Base-by-base conservation (phyloP, 2,329 filamentous ascomycete species). In the Neonectria punicea region DNA sequence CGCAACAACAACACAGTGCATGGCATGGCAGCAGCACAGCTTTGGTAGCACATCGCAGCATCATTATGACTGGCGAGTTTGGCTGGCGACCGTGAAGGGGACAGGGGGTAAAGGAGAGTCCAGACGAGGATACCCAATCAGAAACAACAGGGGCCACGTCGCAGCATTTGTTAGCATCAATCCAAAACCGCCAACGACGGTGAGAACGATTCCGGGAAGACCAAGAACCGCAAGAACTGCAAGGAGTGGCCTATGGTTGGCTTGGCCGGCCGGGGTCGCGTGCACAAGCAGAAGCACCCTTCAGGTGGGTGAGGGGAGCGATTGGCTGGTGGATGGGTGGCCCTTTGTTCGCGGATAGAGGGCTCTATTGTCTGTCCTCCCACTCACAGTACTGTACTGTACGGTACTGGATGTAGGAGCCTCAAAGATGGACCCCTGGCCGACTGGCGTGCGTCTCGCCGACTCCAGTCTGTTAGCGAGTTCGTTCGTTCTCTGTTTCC, bases 131-230 rank as follows among this genome's bases (percentile, higher is more conserved):
- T 46, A 46, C 49, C 70, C 67, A 70, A 74, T 67, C 59, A 67
- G 58, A 66, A 66, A 50, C 63, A 65, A 62, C 70, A 68, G 67
- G 70, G 70, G 66, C 68, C 72, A 72, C 60, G 70, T 71, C 55
- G 69, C 62, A 66, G 54, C 55, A 67, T 61, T 66, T 70, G 61
- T 55, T 69, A 69, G 71, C 58, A 71, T 74, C 72, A 71, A 72
- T 72, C 63, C 67, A 72, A 73, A 74, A 74, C 70, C 66, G 64
- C 68, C 70, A 71, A 65, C 69, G 66, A 74, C 70, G 68, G 70
- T 71, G 72, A 67, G 63, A 64, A 60, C 67, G 63, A 72, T 64
- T 61, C 44, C 67, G 53, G 65, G 66, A 59, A 63, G 60, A 66
- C 66, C 30, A 51, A 73, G 65, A 70, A 62, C 67, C 61, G 69